Base-by-base conservation (phyloP, 139 green algal genomes). In the Tetradesmus obliquus region DNA sequence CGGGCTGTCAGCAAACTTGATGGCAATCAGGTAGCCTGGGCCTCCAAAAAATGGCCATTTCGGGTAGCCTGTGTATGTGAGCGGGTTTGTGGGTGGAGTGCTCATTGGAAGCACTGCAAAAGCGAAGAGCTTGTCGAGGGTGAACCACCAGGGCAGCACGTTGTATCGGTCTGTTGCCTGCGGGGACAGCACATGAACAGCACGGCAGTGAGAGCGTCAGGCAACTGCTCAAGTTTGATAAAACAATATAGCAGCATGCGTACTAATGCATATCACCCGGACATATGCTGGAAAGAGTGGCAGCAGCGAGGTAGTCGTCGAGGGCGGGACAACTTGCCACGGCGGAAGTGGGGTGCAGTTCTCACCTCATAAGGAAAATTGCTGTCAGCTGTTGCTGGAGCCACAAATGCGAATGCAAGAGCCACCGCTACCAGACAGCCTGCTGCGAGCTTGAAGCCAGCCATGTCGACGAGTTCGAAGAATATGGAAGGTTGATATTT, bases 1-100 rank as follows among this genome's bases (percentile, higher is more conserved):
- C 3, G 76, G 76, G 20, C 76, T 82, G 24, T 82, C 76, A 71
- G 85, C 51, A 54, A 89, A 89, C 53, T 89, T 89, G 85, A 89
- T 82, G 62, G 58, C 71, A 19, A 89, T 57, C 3, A 89, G 85
- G 45, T 62, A 89, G 32, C 85, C 85, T 54, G 62, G 62, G 22
- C 85, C 85, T 7, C 17, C 32, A 55, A 62, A 17, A 45, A 89
- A 89, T 2, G 85, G 85, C 85, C 85, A 89, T 17, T 51, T 76
- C 8, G 85, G 85, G 51, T 82, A 89, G 20, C 32, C 85, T 19
- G 45, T 74, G 66, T 82, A 89, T 1, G 85, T 62, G 24, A 58
- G 84, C 8, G 84, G 58, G 12, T 60, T 60, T 9, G 85, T 89
- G 17, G 85, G 85, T 45, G 85, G 15, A 5, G 53, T 53, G 19